A percentile compares a stretch with the other conserved stretches of the same genome.
These are phyloP conservation scores for Climacium dendroides DNA, from an alignment of 225 moss, liverwort and hornwort genomes.

Conservation along the genomic window DNA sequence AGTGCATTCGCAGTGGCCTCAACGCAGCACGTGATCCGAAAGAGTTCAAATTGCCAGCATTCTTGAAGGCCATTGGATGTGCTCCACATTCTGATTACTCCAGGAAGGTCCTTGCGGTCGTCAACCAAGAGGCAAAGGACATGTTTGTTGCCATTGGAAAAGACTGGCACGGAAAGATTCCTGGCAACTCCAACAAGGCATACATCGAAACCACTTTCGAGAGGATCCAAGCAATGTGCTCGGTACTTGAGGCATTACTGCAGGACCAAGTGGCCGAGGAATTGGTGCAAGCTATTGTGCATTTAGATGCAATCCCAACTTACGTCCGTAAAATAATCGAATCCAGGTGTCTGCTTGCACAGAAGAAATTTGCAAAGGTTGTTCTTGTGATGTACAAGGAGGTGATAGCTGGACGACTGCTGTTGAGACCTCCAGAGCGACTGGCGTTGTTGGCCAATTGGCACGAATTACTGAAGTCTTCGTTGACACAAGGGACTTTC, in stretches of 20 bases:
- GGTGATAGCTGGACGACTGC: neutral
- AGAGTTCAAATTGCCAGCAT: neutral
- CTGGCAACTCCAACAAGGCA: neutral
- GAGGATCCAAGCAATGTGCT: neutral
- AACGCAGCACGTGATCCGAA: too few relatives aligned
- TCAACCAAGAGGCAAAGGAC: neutral
- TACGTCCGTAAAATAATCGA: neutral
- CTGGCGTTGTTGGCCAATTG: neutral
- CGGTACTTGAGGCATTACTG: neutral
- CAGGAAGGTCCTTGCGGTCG: neutral
- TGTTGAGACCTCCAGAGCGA: neutral
- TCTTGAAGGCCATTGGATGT: neutral
- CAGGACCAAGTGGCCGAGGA: neutral
- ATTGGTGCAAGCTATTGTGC: neutral
- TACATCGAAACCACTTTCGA: neutral
- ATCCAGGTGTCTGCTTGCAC: neutral
- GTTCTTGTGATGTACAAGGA: neutral
- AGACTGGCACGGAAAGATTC: neutral
- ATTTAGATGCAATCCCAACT: neutral
- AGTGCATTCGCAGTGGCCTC: neutral
- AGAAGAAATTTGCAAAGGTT: neutral
- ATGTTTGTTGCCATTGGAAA: neutral
- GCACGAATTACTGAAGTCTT: neutral
- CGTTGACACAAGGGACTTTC: neutral
- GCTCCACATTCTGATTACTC: neutral